phyloP scores from a whole-genome alignment of 1,284 basidiomycete genomes.

The Boletus hoseneyae region DNA sequence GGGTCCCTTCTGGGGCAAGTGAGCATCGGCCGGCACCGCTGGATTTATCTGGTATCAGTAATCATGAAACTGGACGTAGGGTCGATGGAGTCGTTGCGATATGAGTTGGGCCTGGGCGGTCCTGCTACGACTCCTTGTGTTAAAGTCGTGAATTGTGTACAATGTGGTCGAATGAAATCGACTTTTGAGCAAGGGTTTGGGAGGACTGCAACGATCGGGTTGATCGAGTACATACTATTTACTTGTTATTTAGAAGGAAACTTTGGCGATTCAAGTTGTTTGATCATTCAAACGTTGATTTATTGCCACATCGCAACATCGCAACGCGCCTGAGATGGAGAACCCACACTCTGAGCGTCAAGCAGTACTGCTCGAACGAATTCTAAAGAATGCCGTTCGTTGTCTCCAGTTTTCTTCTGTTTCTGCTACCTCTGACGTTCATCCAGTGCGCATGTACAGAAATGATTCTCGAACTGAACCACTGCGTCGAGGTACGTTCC shows the following conservation, averaged over 20 bases:
- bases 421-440: slow-evolving; percentile 3
- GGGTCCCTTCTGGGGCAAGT: slow-evolving; percentile 27
- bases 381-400: slow-evolving; percentile 84
- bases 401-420: neutral
- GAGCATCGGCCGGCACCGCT: slow-evolving; percentile 32
- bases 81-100: neutral
- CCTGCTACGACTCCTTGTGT: slow-evolving; percentile 23
- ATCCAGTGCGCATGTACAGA: slow-evolving; percentile 75
- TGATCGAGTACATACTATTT: neutral
- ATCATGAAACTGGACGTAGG: slow-evolving; percentile 1
- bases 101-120: slow-evolving; percentile 3
- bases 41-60: slow-evolving; percentile 31
- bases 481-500: slow-evolving; percentile 63
- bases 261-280: too few species aligned
- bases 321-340: slow-evolving; percentile 54
- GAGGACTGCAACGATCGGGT: slow-evolving; percentile 20
- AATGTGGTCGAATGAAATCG: neutral
- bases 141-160: neutral
- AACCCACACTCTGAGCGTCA: slow-evolving; percentile 91
- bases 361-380: slow-evolving; percentile 83
- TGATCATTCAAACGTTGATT: too few species aligned
- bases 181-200: slow-evolving; percentile 19
- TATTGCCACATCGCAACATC: too few species aligned
- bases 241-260: too few species aligned
- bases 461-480: slow-evolving; percentile 76